A percentile compares a stretch with the other conserved stretches of the same genome.
These are phyloP conservation scores for Trametes polyzona DNA, from an alignment of 1,284 basidiomycete genomes.

Conservation along the genomic window DNA sequence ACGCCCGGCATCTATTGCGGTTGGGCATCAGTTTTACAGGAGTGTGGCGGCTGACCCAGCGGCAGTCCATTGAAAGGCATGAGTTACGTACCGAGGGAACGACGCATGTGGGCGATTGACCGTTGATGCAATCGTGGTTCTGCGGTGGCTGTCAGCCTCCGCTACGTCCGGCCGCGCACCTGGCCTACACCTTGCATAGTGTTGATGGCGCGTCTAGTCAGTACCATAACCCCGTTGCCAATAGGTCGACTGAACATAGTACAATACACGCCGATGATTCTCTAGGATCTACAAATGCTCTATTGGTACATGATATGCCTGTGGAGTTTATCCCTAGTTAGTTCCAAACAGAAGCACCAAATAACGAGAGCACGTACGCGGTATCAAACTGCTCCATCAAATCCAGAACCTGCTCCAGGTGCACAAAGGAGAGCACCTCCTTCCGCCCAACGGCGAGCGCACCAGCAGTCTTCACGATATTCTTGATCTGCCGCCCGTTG, in stretches of 20 bases:
- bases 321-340: not conserved
- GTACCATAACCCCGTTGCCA: too few relatives aligned
- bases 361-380: constrained; percentile 41
- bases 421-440: constrained; percentile 48
- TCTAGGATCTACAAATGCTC: constrained; percentile 6
- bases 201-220: too few relatives aligned
- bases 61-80: not conserved
- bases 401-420: constrained; percentile 61
- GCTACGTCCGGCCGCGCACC: constrained; percentile 6
- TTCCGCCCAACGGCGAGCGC: constrained; percentile 55
- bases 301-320: constrained; percentile 34
- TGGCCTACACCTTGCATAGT: too few relatives aligned
- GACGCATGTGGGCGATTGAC: not conserved
- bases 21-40: not conserved
- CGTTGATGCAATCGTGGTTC: not conserved
- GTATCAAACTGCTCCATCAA: constrained; percentile 63
- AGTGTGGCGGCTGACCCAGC: not conserved
- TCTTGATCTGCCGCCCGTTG: constrained; percentile 70
- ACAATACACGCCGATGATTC: not conserved
- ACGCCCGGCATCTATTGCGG: not conserved
- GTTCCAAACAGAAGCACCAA: not conserved
- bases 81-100: constrained; percentile 11
- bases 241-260: not conserved
- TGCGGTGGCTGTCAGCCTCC: constrained; percentile 1
- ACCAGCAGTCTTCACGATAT: constrained; percentile 62